Evolutionary conservation across 352 stramenopile genomes (phyloP).

Genomic region (Pythium rishiriense): DNA sequence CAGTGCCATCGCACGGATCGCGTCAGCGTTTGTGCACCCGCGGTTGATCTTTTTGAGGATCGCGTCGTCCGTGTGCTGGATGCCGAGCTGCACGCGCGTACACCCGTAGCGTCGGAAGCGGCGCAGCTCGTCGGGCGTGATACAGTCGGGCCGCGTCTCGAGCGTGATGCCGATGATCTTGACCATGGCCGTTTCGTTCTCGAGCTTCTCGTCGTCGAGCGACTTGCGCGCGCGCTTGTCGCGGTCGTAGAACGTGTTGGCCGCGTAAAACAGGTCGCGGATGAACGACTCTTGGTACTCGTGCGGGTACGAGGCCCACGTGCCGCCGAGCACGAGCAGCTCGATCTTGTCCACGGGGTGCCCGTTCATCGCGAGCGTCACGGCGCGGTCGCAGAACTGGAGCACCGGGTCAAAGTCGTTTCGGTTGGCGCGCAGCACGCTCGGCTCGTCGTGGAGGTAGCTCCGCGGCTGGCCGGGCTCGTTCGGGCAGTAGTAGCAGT

Average conservation of each 20-base stretch:
- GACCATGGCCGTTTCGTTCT: conserved; percentile 82
- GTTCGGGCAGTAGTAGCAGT: conserved; percentile 96
- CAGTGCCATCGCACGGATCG: conserved; percentile 73
- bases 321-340: conserved; percentile 89
- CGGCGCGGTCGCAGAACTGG: conserved; percentile 90
- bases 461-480: conserved; percentile 89
- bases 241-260: conserved; percentile 90
- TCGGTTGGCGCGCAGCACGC: conserved; percentile 90
- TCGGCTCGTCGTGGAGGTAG: conserved; percentile 94
- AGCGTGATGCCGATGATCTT: conserved; percentile 92
- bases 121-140: conserved; percentile 85
- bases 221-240: conserved; percentile 64
- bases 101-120: conserved; percentile 82
- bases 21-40: conserved; percentile 75
- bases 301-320: conserved; percentile 91
- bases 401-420: conserved; percentile 91
- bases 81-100: conserved; percentile 88
- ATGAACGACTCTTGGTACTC: conserved; percentile 92
- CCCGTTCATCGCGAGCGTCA: conserved; percentile 91
- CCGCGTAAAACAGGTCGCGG: conserved; percentile 91
- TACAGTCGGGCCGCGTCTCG: conserved; percentile 90
- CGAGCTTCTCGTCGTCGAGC: conserved; percentile 86
- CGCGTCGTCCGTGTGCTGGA: conserved; percentile 91
- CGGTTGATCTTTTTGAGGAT: conserved; percentile 93
- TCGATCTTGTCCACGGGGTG: conserved; percentile 94